Base-by-base conservation (phyloP, 495 filamentous ascomycete species). In the Evernia prunastri region DNA sequence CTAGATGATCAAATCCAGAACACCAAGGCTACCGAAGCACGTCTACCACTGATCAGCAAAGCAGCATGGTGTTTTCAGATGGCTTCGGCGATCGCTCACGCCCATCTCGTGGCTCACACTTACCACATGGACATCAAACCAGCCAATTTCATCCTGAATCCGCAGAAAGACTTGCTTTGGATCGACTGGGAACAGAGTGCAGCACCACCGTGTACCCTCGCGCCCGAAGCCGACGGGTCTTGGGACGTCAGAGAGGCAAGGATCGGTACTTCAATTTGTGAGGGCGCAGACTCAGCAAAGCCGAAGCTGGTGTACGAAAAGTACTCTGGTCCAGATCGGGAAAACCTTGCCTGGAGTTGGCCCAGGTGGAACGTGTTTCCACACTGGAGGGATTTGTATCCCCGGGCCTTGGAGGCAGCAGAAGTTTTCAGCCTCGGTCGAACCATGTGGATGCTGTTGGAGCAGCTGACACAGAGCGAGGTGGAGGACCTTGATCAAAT, bases 101-200 rank as follows among this genome's bases (percentile, higher is more conserved):
- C 65, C 3, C 67, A 71, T 45, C 39, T 35, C 37, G 40, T 37
- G 23, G 45, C 62, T 18, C 18, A 67, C 42, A 69, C 64, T 2
- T 71, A 35, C n/a, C 63, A 72, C 37, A 66, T 70, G 36, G 67
- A 73, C 53, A 65, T 73, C 37, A 73, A 72, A 64, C 65, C 67
- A 3, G 58, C 64, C 40, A 73, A 70, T 59, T 37, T 73, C 36
- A 56, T 73, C 56, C 47, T 73, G 0, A 60, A 72, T 61, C 58
- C 45, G 15, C 33, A 62, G 20, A 17, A 65, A 51, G 66, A 72
- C 59, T 43, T 68, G 29, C 25, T 73, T 20, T 59, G 72, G 4
- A 72, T 70, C 37, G 66, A 72, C 35, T 70, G 68, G 68, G 66
- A 70, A 56, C 63, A 72, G 59, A 61, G 60, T 56, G 68, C 61